phyloP scores from a whole-genome alignment of 805 yeast genomes.

The Maudiozyma serrabonitensis region DNA sequence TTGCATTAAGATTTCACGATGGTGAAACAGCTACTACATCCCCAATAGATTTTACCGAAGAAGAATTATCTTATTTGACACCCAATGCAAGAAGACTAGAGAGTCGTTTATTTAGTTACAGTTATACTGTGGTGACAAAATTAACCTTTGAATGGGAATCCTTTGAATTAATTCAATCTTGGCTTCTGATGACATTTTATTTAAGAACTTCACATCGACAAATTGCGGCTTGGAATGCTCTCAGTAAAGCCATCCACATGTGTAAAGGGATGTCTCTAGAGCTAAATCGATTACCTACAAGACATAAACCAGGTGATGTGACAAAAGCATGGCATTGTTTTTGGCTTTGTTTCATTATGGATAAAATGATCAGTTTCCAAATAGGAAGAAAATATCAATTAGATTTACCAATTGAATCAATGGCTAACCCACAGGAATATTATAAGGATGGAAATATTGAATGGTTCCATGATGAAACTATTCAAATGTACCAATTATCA shows the following conservation, averaged over 20 bases:
- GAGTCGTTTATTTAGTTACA: constrained; percentile 34
- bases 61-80: constrained; percentile 9
- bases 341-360: constrained; percentile 47
- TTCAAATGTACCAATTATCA: constrained; percentile 15
- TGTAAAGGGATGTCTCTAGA: constrained; percentile 37
- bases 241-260: constrained; percentile 36
- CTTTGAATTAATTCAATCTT: constrained; percentile 40
- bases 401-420: constrained; percentile 15
- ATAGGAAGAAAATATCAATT: constrained; percentile 37
- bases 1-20: constrained; percentile 44
- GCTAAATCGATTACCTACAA: constrained; percentile 22
- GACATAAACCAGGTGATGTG: constrained; percentile 29
- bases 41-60: constrained; percentile 6
- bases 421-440: constrained; percentile 11
- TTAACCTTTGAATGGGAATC: constrained; percentile 44
- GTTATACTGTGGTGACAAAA: constrained; percentile 31
- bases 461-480: constrained; percentile 17
- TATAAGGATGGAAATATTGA: constrained; percentile 5
- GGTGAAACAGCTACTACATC: constrained; percentile 15
- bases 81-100: constrained; percentile 23
- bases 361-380: constrained; percentile 43
- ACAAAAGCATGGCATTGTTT: constrained; percentile 43
- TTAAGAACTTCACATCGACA: constrained; percentile 38
- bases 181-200: constrained; percentile 38
- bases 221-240: constrained; percentile 33